Evolutionary conservation across 768 basidiomycete genomes (phyloP), one percentile per base, ranked within the genome.

Genomic region (Psilocybe subaeruginosa): DNA sequence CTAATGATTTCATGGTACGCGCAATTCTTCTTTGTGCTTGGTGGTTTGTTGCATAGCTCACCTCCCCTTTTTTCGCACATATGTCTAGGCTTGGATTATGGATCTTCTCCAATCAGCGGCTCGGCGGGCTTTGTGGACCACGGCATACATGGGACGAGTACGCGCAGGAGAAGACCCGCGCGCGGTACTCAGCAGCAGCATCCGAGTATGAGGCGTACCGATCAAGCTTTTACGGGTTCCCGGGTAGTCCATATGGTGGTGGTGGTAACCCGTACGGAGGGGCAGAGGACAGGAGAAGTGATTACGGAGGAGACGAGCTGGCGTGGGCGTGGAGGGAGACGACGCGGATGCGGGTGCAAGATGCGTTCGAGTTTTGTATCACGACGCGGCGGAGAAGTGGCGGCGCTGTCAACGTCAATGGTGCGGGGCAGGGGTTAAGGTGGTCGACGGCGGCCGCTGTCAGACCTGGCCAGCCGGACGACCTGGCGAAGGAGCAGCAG

Each of bases 141-240:
- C 85, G 91, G 12, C 85, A 87, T 67, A 82, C 89, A 64, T 93
- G 91, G 93, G 92, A 94, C 70, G 93, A 94, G 76, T 85, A 89
- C 53, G 86, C 87, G 29, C 80, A 77, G 14, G 88, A 90, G 69
- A 89, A 89, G 77, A 77, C 78, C 2, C 70, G 78, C 45, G 72
- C 85, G 3, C 67, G 79, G 23, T 82, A 84, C 66, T 81, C 76
- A 61, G 86, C 86, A 54, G 76, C 82, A 35, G 75, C 76, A 2
- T 79, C 79, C 19, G 77, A 80, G 35, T 64, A 72, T n/a, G 64
- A 66, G 16, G 71, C 70, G 8, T 63, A 67, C 29, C 60, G 66
- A 2, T 58, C 60, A 14, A 63, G 65, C 51, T 63, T 63, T 61
- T 66, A 66, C 17, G 56, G 56, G 3, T 45, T 39, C n/a, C 23